These are phyloP conservation scores for Botryosphaeria agaves DNA, from an alignment of 2,329 filamentous ascomycete genomes.

Conservation along the genomic window DNA sequence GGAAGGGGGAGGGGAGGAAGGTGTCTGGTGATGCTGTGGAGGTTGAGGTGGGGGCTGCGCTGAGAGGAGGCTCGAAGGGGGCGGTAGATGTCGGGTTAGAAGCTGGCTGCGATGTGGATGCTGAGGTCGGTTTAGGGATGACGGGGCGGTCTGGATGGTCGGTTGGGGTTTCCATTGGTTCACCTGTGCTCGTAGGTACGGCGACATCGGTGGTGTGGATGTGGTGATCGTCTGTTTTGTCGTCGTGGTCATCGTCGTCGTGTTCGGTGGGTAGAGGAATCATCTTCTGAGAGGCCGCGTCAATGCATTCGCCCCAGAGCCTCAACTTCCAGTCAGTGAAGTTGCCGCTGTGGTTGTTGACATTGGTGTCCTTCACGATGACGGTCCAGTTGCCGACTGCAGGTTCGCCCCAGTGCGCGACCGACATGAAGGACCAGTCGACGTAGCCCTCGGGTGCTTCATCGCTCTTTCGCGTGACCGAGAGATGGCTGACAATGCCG, in stretches of 20 bases:
- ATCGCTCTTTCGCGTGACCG: conserved; percentile 57
- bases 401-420: conserved; percentile 88
- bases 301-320: conserved; percentile 79
- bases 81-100: conserved; percentile 8
- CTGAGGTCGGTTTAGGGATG: conserved; percentile 36
- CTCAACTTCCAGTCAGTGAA: conserved; percentile 90
- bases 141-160: conserved; percentile 35
- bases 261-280: conserved; percentile 69
- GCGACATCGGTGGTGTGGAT: conserved; percentile 39
- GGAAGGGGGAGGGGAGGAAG: conserved; percentile 71
- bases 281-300: conserved; percentile 51
- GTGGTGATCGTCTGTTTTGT: too few relatives aligned
- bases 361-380: conserved; percentile 65
- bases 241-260: conserved; percentile 73
- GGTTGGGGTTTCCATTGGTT: conserved; percentile 21
- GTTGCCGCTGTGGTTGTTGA: conserved; percentile 59
- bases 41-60: conserved; percentile 11
- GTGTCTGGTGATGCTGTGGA: conserved; percentile 22
- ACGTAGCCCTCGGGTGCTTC: conserved; percentile 51
- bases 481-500: conserved; percentile 68
- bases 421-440: conserved; percentile 99
- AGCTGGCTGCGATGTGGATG: conserved; percentile 10
- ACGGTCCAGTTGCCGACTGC: conserved; percentile 84
- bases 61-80: conserved; percentile 11
- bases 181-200: conserved; percentile 27